Base-by-base conservation (phyloP, 345 rosid genomes). In the Eucalyptus tenuipes region DNA sequence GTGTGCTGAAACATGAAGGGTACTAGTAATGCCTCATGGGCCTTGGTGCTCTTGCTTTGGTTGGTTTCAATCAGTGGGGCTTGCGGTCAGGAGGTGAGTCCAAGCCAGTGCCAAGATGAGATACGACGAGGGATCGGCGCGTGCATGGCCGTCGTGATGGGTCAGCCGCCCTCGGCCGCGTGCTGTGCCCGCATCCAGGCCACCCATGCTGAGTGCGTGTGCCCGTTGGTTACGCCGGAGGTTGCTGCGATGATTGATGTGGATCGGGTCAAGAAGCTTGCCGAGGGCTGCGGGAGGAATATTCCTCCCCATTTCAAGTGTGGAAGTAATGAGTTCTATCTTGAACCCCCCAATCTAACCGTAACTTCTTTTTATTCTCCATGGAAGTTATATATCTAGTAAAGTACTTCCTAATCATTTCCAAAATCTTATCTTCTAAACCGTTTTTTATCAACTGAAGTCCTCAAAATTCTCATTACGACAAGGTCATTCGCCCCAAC, bases 41-140 rank as follows among this genome's bases (percentile, higher is more conserved):
- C 52, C 85, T 42, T 16, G 27, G 20, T 79, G 68, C 17, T 79
- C 20, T 27, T 88, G 59, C 49, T 79, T 22, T 81, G 22, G 24
- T 80, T 53, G 31, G 89, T 45, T 71, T 42, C 44, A 59, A 45
- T 42, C 81, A 15, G 49, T 49, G 55, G 37, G 89, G 87, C 84
- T 8, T 64, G 42, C 48, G 87, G 75, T 49, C 81, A 88, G 49
- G 68, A 50, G 40, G 85, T 68, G 47, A 86, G 88, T 68, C 88
- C 88, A 49, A 86, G 90, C 88, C 85, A 89, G 31, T 89, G 88
- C 71, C 80, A 85, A 81, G 88, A 89, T 16, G 88, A 86, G 88
- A 86, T 66, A 40, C 61, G 79, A 16, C 52, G 18, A 37, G 88
- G 87, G 29, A 89, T 86, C n/a, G 48, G 57, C 50, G 20, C 17